A percentile compares a stretch with the other conserved stretches of the same genome.
Evolutionary conservation across 371 early-diverging fungal species (phyloP).

Genomic region (Syncephalastrum contaminatum): DNA sequence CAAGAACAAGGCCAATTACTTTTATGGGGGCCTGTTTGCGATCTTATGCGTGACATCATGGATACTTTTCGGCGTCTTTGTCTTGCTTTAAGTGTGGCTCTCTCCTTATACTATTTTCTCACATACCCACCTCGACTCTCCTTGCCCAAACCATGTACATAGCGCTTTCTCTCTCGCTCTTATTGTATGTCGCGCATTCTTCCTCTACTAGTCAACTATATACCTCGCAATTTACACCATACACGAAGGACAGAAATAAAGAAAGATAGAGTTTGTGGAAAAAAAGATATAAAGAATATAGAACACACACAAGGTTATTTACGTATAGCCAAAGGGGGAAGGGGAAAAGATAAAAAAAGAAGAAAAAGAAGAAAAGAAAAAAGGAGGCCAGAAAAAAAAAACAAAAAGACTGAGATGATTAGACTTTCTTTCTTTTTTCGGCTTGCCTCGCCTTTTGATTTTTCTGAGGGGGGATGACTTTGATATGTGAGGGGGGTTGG

Average conservation of each 20-base stretch:
- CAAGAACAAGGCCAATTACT: slow-evolving; percentile 36
- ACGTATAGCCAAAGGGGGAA: slow-evolving; percentile 3
- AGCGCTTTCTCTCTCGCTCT: not conserved
- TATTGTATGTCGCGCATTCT: not conserved
- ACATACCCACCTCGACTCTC: no score
- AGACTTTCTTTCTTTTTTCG: slow-evolving; percentile 2
- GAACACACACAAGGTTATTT: slow-evolving; percentile 5
- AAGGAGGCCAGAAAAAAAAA: slow-evolving; percentile 3
- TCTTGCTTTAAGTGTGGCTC: slow-evolving; percentile 17
- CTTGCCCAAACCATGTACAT: not conserved
- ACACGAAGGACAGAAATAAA: slow-evolving; percentile 8
- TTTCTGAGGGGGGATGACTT: no score
- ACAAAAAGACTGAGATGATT: not conserved
- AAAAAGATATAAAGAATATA: slow-evolving; percentile 7
- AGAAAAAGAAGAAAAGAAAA: slow-evolving; percentile 3
- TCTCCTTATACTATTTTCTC: not conserved
- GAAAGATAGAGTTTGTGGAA: slow-evolving; percentile 5
- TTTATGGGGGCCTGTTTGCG: slow-evolving; percentile 47
- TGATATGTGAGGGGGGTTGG: no score
- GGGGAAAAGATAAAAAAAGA: slow-evolving; percentile 6
- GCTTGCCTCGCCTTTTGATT: not conserved
- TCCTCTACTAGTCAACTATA: slow-evolving; percentile 4
- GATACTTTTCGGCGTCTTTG: slow-evolving; percentile 48
- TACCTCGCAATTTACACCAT: slow-evolving; percentile 3
- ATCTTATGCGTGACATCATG: slow-evolving; percentile 43